A percentile compares a stretch with the other conserved stretches of the same genome.
phyloP scores from a whole-genome alignment of 345 rosid species.

The Sisymbrium altissimum region DNA sequence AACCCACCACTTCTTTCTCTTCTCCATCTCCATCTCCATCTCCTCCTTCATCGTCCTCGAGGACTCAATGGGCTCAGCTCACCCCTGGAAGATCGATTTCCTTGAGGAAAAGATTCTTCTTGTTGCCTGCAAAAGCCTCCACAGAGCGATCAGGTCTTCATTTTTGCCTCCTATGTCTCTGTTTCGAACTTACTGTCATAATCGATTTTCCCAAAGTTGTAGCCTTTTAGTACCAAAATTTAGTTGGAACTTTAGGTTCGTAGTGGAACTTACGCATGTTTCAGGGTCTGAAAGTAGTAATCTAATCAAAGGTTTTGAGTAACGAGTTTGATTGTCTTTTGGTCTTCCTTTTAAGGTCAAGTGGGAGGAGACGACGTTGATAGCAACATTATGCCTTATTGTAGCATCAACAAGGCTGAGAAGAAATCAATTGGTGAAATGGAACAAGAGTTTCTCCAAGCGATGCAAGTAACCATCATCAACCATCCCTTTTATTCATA shows the following conservation, averaged over 20 bases:
- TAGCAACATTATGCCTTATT: slow-evolving; percentile 75
- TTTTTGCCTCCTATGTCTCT: not conserved
- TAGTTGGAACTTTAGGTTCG: not conserved
- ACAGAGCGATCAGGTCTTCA: slow-evolving; percentile 65
- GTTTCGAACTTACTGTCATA: not conserved
- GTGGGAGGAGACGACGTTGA: slow-evolving; percentile 55
- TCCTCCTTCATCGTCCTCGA: slow-evolving; percentile 21
- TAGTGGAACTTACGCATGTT: too few species aligned
- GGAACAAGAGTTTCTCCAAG: slow-evolving; percentile 96
- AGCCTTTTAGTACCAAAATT: not conserved
- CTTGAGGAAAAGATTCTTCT: slow-evolving; percentile 35
- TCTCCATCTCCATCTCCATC: slow-evolving; percentile 33
- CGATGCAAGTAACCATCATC: slow-evolving; percentile 59
- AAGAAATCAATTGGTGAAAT: slow-evolving; percentile 84
- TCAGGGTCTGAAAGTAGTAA: not conserved
- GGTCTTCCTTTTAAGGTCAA: slow-evolving; percentile 50
- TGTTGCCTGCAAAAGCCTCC: slow-evolving; percentile 63
- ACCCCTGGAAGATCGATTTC: slow-evolving; percentile 18
- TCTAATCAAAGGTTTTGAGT: not conserved
- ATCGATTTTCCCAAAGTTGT: not conserved
- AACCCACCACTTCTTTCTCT: slow-evolving; percentile 35
- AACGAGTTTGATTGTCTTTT: not conserved
- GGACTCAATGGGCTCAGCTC: slow-evolving; percentile 36
- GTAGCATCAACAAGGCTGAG: slow-evolving; percentile 62
- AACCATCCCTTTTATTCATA: not conserved